Base-by-base conservation (phyloP, 192 early-diverging fungal genomes). In the Funneliformis mosseae region DNA sequence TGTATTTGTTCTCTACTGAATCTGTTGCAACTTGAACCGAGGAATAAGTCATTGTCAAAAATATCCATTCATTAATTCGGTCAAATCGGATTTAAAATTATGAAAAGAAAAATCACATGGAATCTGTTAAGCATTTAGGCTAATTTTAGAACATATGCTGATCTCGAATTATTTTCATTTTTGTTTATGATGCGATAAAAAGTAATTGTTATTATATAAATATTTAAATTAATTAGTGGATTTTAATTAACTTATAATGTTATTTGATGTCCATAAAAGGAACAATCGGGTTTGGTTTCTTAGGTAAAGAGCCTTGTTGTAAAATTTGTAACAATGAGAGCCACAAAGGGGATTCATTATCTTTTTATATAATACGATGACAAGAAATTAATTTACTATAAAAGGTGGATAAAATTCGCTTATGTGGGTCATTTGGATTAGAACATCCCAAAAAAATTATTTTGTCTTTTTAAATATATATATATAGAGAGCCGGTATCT, bases 1-100 rank as follows among this genome's bases (percentile, higher is more conserved):
- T 95, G 85, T 97, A 99, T 84, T 94, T 94, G 85, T 92, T 81
- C 42, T 55, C 46, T 11, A 75, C 9, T 3, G 5, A 10, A 2
- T 33, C 27, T 38, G 27, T 46, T 46, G 43, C 41, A 14, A 72
- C 43, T 43, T 41, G n/a, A 72, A 72, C 33, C 0, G 63, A 64
- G 27, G 62, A 43, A 45, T 27, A 43, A 71, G 6, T 5, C 43
- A 72, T 72, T 33, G 23, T 14, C 11, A 68, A 23, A 68, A 68
- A 33, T 33, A 33, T 2, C 3, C 33, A 33, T 33, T n/a, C n/a
- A n/a, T n/a, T n/a, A n/a, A n/a, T n/a, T n/a, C n/a, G n/a, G n/a
- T n/a, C n/a, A n/a, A 33, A 33, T 33, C 33, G 0, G 33, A 33
- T 33, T 33, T 33, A 33, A n/a, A 33, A 33, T 33, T 0, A 33